Base-by-base conservation (phyloP, 2,329 filamentous ascomycete genomes). In the Fusarium agapanthi region DNA sequence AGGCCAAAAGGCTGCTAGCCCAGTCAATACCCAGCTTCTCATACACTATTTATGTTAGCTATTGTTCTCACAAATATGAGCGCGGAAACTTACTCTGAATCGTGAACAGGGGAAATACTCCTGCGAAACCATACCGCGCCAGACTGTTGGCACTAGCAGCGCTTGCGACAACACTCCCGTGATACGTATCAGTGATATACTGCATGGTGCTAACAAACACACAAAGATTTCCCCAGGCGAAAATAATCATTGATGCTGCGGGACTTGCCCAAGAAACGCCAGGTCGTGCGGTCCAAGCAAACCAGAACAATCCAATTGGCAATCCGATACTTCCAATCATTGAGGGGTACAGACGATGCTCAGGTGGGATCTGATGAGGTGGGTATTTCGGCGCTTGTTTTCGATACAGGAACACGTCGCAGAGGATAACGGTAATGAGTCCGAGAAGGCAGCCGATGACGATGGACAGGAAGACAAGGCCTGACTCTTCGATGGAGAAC, bases 61-160 rank as follows among this genome's bases (percentile, higher is more conserved):
- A 34, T 1, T 24, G 0, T 5, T 40, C 2, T 6, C 7, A 0
- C 0, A 22, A 20, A 20, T 1, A 11, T 6, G 3, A 1, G 16
- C 0, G 1, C 15, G 12, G 6, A 6, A 1, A 80, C 84, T 78
- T 74, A 87, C 85, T 88, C 66, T 89, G 88, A 3, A 91, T 80
- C 1, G 88, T 87, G 71, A 91, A 92, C 0, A 92, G 77, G 0
- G 90, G 90, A 61, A 92, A 91, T 0, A 83, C 86, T 3, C 85
- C 87, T 0, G 87, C 88, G 13, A 91, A 82, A 0, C 79, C 78
- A 69, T 91, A 92, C 30, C 90, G 80, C 4, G 87, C 81, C 16
- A 92, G 80, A 4, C 86, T 86, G 67, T 91, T 91, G 3, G 90
- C 90, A 12, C 87, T 88, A 54, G 88, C 81, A 0, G 88, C 88